Base-by-base conservation (phyloP, 2,329 filamentous ascomycete genomes). In the Penicillium sclerotigenum region DNA sequence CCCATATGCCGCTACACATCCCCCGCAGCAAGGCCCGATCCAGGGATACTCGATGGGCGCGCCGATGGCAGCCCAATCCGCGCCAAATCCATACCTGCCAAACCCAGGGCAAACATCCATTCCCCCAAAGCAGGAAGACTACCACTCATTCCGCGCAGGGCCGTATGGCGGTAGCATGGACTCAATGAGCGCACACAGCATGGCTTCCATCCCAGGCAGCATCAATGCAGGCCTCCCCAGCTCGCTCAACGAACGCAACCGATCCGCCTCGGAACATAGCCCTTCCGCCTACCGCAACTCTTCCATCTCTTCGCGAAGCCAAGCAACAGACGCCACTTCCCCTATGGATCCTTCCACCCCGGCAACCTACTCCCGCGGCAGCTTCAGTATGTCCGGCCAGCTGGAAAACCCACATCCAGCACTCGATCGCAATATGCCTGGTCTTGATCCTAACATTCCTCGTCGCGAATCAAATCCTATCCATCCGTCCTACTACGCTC, bases 271-370 rank as follows among this genome's bases (percentile, higher is more conserved):
- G 2, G 69, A 73, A 16, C 69, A 72, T 57, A 72, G 70, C 51
- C 66, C 68, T 1, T 66, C 70, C 3, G 68, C 71, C 11, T 76
- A 77, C 53, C 70, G 74, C 46, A 76, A 73, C 38, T 70, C 72
- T 4, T 74, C 73, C 9, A 69, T 76, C 24, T 72, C 73, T 13
- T 73, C 70, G 22, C 71, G 74, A 40, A 73, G 67, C 49, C 66
- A 73, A 36, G 65, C 70, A 8, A 69, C 73, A 13, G 74, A 76
- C 43, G 69, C 69, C 2, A 70, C 74, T 13, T 73, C 73, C 3
- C 70, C 71, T 1, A 71, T 75, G 52, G 73, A 75, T 49, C 68
- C 73, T 4, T 61, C 73, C 7, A 73, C 72, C 0, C 68, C 72
- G 0, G 68, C 59, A 20, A 70, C 70, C 10, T 75, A 71, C 61